Percentiles rank a stretch among this genome's conserved stretches.
Evolutionary conservation across 2,329 filamentous ascomycete species (phyloP).

Genomic region (Nemania abortiva): DNA sequence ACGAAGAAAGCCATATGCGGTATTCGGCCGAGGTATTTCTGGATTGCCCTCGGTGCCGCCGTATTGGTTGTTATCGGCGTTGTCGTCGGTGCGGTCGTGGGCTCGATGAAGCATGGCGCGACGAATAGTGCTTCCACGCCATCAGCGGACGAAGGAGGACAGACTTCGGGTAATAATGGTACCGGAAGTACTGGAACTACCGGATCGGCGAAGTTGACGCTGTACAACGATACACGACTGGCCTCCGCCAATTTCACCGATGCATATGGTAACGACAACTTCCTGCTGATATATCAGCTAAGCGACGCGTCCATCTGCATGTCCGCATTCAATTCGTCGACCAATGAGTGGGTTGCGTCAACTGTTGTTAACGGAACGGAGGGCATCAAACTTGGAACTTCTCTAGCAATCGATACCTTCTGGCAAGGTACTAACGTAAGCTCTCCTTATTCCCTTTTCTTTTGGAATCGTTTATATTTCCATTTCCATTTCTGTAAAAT

Average conservation of each 20-base stretch:
- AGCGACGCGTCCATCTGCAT: constrained; percentile 46
- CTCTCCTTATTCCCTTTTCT: not conserved
- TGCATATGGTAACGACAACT: constrained; percentile 44
- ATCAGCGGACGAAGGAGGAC: not conserved
- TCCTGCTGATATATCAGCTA: constrained; percentile 47
- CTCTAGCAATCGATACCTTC: constrained; percentile 29
- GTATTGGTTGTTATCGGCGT: constrained; percentile 32
- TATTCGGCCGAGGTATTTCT: constrained; percentile 36
- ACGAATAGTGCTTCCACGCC: not conserved
- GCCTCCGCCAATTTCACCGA: constrained; percentile 50
- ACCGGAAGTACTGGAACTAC: not conserved
- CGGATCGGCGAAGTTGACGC: constrained; percentile 7
- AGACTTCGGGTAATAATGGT: not conserved
- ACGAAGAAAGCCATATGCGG: constrained; percentile 36
- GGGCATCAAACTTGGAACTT: constrained; percentile 32
- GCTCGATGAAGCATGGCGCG: constrained; percentile 12
- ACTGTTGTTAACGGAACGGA: constrained; percentile 45
- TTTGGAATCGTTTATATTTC: not conserved
- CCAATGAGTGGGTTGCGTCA: constrained; percentile 46
- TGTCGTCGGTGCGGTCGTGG: constrained; percentile 37
- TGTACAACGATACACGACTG: constrained; percentile 40
- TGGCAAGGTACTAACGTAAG: constrained; percentile 29
- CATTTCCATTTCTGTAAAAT: not conserved
- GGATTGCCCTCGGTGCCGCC: constrained; percentile 31
- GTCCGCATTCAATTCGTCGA: constrained; percentile 48